Conservation (phyloP, 2,329 filamentous ascomycete genomes). For the Clonostachys rosea region DNA sequence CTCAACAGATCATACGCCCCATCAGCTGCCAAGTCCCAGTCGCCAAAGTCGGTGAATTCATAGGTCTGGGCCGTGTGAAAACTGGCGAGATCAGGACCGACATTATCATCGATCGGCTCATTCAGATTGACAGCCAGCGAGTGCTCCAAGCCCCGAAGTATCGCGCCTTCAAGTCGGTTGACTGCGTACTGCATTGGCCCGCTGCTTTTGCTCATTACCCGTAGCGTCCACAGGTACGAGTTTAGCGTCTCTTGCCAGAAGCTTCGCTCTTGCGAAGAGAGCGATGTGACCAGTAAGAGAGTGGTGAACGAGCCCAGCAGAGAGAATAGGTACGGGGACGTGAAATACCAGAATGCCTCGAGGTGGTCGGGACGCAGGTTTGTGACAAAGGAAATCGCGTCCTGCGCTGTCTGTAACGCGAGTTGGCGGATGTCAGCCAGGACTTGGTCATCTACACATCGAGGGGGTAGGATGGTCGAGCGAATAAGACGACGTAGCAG, state of each 20-base stretch:
- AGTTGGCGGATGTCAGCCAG: conserved; percentile 20
- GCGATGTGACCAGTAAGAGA: conserved; percentile 24
- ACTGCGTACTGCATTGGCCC: conserved; percentile 28
- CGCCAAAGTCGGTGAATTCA: conserved; percentile 24
- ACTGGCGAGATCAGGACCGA: conserved; percentile 17
- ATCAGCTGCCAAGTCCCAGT: conserved; percentile 21
- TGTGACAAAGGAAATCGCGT: conserved; percentile 25
- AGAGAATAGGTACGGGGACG: conserved; percentile 30
- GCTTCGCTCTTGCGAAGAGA: conserved; percentile 19
- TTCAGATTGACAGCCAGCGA: conserved; percentile 25
- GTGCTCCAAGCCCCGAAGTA: conserved; percentile 27
- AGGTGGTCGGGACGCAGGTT: conserved; percentile 26
- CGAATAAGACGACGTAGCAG: conserved; percentile 37
- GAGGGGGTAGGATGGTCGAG: conserved; percentile 19
- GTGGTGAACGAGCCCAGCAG: conserved; percentile 31
- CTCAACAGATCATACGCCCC: conserved; percentile 22
- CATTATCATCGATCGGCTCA: conserved; percentile 20
- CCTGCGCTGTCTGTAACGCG: conserved; percentile 20
- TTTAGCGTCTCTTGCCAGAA: conserved; percentile 26
- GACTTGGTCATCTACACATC: conserved; percentile 17
- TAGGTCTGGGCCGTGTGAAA: conserved; percentile 17
- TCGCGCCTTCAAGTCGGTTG: conserved; percentile 27
- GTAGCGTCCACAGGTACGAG: conserved; percentile 24
- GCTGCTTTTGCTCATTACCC: conserved; percentile 27
- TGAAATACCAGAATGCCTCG: conserved; percentile 32